Evolutionary conservation across 2,329 filamentous ascomycete genomes (phyloP).

Genomic region (Neocatenulostroma microsporum): DNA sequence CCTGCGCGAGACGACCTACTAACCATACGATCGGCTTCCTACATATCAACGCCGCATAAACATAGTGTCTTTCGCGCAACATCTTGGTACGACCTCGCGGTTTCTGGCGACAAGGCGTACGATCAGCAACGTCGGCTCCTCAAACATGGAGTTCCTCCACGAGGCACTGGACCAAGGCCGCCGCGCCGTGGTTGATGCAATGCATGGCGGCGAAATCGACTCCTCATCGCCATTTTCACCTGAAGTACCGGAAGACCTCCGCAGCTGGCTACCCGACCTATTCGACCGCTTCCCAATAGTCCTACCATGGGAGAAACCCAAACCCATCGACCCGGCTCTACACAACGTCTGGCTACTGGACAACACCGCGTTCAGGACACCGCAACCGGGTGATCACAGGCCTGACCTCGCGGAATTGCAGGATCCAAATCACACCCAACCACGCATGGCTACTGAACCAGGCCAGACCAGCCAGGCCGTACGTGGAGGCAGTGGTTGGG

Average conservation of each 20-base stretch:
- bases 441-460: conserved; percentile 26
- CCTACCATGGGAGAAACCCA: conserved; percentile 33
- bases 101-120: no score
- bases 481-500: conserved; percentile 49
- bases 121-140: no score
- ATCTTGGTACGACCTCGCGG: no score
- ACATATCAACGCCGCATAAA: no score
- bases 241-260: conserved; percentile 26
- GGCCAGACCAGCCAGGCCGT: conserved; percentile 10
- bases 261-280: conserved; percentile 26
- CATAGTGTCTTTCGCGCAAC: no score
- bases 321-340: conserved; percentile 48
- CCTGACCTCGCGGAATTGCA: conserved; percentile 15
- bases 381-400: conserved; percentile 17
- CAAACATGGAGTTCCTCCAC: conserved; percentile 19
- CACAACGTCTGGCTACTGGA: conserved; percentile 85
- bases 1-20: no score
- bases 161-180: conserved; percentile 22
- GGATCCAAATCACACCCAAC: conserved; percentile 15
- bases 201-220: conserved; percentile 20
- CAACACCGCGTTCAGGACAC: conserved; percentile 67
- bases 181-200: conserved; percentile 21
- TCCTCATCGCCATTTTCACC: conserved; percentile 25
- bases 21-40: no score
- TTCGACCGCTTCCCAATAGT: conserved; percentile 45